Evolutionary conservation across 2,329 filamentous ascomycete genomes (phyloP), one percentile per base, ranked within the genome.

Genomic region (Clarireedia paspali): DNA sequence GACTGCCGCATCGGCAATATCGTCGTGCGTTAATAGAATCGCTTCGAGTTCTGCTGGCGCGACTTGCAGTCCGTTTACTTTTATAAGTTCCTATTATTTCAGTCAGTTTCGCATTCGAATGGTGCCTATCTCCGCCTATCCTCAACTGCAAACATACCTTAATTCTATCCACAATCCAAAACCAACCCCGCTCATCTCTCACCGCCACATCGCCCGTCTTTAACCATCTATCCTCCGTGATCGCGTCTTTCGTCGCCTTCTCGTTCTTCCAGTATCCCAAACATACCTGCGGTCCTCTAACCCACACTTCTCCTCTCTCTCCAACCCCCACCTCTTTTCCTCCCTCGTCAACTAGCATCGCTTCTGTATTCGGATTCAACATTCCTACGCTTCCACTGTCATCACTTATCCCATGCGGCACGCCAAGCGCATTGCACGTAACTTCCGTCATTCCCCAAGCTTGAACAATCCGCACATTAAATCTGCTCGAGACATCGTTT

Each of bases 91-190:
- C 75, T 80, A 56, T 10, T 6, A 14, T n/a, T 15, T 23, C 68
- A 53, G 10, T 34, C 30, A 34, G 12, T 34, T 34, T 34, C 30
- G 30, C 30, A 34, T 34, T 34, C 30, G 9, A 34, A 34, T n/a
- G 5, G 10, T 34, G 3, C 24, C 5, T 48, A 2, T 34, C 26
- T 5, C 4, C 5, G 5, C 26, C 20, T 30, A 38, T 26, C 15
- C 38, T 17, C n/a, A 6, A 5, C 5, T 38, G 44, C 17, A 40
- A 59, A 55, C 58, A 50, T 20, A 73, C 72, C 66, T 74, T 61
- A 57, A 59, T 55, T 72, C 81, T 71, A 63, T 82, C 79, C 0
- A 81, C 77, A 55, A 83, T 91, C 75, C 85, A 95, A 65, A 94
- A 73, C 54, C 73, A 67, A 6, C 73, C 73, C 2, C 75, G 64